phyloP scores from a whole-genome alignment of 306 rosid genomes.

The Quercus variabilis region DNA sequence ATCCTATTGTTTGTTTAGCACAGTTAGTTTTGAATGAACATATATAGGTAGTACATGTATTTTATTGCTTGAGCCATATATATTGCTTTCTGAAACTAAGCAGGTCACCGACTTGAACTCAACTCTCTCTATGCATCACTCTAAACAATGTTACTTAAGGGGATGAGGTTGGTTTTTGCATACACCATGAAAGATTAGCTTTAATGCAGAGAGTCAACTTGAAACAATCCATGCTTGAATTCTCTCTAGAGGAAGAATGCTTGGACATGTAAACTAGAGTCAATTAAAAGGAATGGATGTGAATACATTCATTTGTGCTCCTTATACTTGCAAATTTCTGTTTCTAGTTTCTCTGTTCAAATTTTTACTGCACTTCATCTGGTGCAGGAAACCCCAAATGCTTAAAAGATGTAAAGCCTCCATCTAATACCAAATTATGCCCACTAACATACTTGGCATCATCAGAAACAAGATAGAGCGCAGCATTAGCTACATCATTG shows the following conservation, averaged over 20 bases:
- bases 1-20: neutral
- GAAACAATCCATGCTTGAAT: neutral
- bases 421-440: conserved; percentile 83
- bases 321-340: neutral
- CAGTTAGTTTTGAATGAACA: neutral
- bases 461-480: conserved; percentile 74
- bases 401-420: conserved; percentile 85
- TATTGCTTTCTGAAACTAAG: neutral
- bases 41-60: neutral
- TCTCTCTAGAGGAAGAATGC: neutral
- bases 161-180: neutral
- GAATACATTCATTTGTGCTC: neutral
- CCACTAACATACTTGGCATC: conserved; percentile 80
- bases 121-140: neutral
- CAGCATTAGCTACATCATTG: conserved; percentile 74
- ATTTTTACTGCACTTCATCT: conserved; percentile 41
- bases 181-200: too few relatives aligned
- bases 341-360: neutral
- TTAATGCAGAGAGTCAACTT: neutral
- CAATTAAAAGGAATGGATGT: neutral
- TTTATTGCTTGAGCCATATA: too few relatives aligned
- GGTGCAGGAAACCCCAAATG: conserved; percentile 44
- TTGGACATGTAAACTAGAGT: neutral
- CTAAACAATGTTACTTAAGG: neutral
- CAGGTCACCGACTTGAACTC: neutral